Conservation (phyloP, 2,329 filamentous ascomycete genomes). For the Waltergamsia citrina region DNA sequence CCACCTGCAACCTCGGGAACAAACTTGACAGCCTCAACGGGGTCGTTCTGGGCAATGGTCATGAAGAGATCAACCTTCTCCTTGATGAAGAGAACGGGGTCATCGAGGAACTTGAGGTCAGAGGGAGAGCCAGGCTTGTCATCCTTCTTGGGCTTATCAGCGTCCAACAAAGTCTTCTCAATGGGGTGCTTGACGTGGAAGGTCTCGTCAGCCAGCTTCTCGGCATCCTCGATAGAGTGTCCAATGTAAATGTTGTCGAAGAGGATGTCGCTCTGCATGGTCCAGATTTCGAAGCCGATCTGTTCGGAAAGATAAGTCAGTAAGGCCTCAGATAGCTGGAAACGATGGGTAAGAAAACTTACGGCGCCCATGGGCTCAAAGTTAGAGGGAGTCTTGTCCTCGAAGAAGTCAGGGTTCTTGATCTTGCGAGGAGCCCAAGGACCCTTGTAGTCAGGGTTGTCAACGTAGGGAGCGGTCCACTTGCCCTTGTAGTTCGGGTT, state of each 20-base stretch:
- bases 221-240: slow-evolving; percentile 88
- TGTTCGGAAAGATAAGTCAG: too few species aligned
- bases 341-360: slow-evolving; percentile 43
- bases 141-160: slow-evolving; percentile 64
- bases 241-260: slow-evolving; percentile 99
- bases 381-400: slow-evolving; percentile 95
- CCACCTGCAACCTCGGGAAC: slow-evolving; percentile 86
- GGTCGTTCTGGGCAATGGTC: slow-evolving; percentile 71
- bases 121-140: slow-evolving; percentile 59
- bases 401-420: slow-evolving; percentile 88
- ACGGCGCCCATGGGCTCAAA: slow-evolving; percentile 97
- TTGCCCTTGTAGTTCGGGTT: slow-evolving; percentile 99
- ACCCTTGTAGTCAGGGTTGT: slow-evolving; percentile 98
- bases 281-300: slow-evolving; percentile 99
- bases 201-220: slow-evolving; percentile 79
- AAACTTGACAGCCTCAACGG: slow-evolving; percentile 74
- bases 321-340: background rate
- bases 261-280: slow-evolving; percentile 97
- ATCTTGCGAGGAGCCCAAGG: slow-evolving; percentile 93
- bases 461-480: slow-evolving; percentile 86
- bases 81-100: slow-evolving; percentile 78
- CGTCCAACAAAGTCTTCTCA: slow-evolving; percentile 73
- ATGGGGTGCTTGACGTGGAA: slow-evolving; percentile 80
- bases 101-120: slow-evolving; percentile 81
- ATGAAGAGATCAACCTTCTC: slow-evolving; percentile 93